Conservation (phyloP, 345 rosid species). For the Murraya paniculata region DNA sequence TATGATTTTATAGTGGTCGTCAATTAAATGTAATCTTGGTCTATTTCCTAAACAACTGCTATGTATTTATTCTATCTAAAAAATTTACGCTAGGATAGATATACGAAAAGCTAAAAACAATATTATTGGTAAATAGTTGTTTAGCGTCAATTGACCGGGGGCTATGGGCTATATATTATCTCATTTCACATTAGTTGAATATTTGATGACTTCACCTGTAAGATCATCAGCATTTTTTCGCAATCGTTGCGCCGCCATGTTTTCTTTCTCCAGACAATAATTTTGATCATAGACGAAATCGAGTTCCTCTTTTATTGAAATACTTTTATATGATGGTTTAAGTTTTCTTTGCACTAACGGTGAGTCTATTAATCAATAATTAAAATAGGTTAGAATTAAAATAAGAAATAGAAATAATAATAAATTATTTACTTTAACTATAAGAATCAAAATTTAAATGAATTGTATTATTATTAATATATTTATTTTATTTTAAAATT, state of each 20-base stretch:
- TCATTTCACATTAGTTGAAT: neutral
- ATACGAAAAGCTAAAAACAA: too few species aligned
- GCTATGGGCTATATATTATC: neutral
- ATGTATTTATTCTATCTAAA: too few species aligned
- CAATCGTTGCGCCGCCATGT: neutral
- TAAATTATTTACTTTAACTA: rapidly evolving
- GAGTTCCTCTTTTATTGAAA: neutral
- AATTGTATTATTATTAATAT: too few species aligned
- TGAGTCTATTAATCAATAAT: rapidly evolving
- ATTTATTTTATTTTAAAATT: too few species aligned
- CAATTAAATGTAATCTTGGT: too few species aligned
- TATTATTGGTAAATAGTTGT: neutral
- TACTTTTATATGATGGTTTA: neutral
- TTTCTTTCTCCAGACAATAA: neutral
- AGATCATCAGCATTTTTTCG: neutral
- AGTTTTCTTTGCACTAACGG: too few species aligned
- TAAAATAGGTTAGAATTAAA: rapidly evolving
- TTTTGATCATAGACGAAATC: neutral
- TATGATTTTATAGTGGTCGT: too few species aligned
- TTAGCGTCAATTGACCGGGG: neutral
- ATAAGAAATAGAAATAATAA: rapidly evolving
- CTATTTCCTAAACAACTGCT: too few species aligned
- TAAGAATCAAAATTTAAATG: too few species aligned
- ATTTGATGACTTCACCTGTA: neutral
- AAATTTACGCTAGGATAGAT: too few species aligned